These are phyloP conservation scores for Stipa capillata DNA, from an alignment of 176 grass and related monocot species.

Conservation along the genomic window DNA sequence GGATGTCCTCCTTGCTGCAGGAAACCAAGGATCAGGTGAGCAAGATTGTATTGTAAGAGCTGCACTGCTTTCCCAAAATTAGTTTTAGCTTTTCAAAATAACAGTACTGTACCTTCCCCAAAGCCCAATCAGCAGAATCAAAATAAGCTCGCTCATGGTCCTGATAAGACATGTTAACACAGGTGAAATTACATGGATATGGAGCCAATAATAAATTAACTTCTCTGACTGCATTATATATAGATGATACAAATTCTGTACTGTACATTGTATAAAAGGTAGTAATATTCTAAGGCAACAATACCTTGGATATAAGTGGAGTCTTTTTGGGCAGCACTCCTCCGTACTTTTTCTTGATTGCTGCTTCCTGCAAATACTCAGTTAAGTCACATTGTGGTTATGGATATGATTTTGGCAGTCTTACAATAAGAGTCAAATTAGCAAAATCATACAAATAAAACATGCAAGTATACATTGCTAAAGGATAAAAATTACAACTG, in stretches of 20 bases:
- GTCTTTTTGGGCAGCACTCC: constrained; percentile 59
- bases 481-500: background rate
- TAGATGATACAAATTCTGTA: background rate
- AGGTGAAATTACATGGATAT: constrained; percentile 1
- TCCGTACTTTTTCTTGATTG: constrained; percentile 64
- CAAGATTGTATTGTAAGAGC: background rate
- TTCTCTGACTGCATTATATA: constrained; percentile 6
- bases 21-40: constrained; percentile 21
- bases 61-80: background rate
- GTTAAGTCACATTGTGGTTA: background rate
- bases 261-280: background rate
- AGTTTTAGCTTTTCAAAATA: background rate
- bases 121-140: constrained; percentile 88
- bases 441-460: background rate
- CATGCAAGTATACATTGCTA: background rate
- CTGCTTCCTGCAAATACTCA: constrained; percentile 39
- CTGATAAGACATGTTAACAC: constrained; percentile 32
- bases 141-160: constrained; percentile 83
- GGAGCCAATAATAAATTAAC: background rate
- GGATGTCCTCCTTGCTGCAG: constrained; percentile 71
- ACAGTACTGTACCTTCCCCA: constrained; percentile 55
- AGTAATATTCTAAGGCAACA: background rate
- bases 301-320: constrained; percentile 64
- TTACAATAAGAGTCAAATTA: background rate
- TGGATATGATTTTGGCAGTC: background rate